Evolutionary conservation across 495 filamentous ascomycete species (phyloP), one percentile per base, ranked within the genome.

Genomic region (Schizothecium vesticola): DNA sequence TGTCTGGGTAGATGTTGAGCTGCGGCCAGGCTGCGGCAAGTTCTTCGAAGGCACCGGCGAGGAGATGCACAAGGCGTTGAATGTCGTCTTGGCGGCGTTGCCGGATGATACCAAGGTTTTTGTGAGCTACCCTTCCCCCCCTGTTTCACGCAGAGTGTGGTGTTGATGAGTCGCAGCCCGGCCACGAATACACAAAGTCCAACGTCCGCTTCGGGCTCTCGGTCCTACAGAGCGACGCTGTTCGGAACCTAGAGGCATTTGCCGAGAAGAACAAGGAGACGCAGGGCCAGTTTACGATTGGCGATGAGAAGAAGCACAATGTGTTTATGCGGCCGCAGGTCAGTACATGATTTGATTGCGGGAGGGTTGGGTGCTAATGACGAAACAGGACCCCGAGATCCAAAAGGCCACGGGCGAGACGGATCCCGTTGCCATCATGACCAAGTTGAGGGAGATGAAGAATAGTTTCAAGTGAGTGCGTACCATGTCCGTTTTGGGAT

Each of bases 221-320:
- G 12, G 89, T 98, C 9, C 82, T 89, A 26, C 86, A 91, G 67
- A 88, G 84, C 21, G 90, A 91, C 28, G 83, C 92, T 0, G 87
- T 97, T 65, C 88, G 90, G 85, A 90, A 89, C 70, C 81, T 99
- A 28, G 79, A 88, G 64, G 81, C 85, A 0, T 97, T 94, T 78
- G 91, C 92, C 7, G 86, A 92, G 22, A 81, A 85, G 63, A 93
- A 97, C 76, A 79, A 88, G 81, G 85, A 97, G 80, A 98, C 95
- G 65, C 92, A 97, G 80, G 95, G 95, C 24, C 93, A 92, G 76
- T 97, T 96, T 72, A 99, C 95, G 0, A 98, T 99, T 78, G 93
- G 92, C 0, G 93, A 99, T 77, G 95, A 99, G 79, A 99, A 99
- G 94, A 79, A 92, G 77, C 94, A 98, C 77, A 99, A 99, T 76